A percentile compares a stretch with the other conserved stretches of the same genome.
Conservation (phyloP, 345 rosid genomes). For the Acer yangbiense region DNA sequence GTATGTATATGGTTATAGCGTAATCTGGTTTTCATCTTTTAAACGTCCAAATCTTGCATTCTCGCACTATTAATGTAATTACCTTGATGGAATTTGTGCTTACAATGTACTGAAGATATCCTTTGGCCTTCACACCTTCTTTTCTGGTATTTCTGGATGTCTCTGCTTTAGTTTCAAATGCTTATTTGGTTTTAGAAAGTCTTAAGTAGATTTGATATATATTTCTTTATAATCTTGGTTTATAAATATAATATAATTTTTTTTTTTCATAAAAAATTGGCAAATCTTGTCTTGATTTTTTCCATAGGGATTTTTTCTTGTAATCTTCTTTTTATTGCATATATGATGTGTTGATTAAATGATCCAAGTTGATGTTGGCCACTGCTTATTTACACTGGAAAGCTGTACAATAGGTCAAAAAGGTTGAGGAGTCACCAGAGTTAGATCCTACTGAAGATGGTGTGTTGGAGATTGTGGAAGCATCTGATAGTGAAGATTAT, state of each 20-base stretch:
- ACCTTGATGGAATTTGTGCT: too few species aligned
- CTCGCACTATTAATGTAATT: too few species aligned
- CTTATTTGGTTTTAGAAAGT: neutral
- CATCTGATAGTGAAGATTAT: slow-evolving; percentile 39
- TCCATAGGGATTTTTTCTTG: neutral
- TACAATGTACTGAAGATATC: neutral
- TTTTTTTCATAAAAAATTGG: neutral
- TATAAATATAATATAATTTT: neutral
- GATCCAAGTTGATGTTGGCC: neutral
- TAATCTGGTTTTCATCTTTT: too few species aligned
- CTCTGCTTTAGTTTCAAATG: neutral
- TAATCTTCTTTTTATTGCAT: neutral
- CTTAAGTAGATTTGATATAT: neutral
- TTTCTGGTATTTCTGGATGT: neutral
- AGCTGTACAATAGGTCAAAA: slow-evolving; percentile 58
- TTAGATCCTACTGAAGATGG: slow-evolving; percentile 29
- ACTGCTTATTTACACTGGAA: slow-evolving; percentile 13
- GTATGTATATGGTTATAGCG: neutral
- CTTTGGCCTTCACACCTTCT: neutral
- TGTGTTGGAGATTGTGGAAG: slow-evolving; percentile 43
- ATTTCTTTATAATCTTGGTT: neutral
- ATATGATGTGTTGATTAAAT: neutral
- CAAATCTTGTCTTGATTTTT: neutral
- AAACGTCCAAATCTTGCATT: too few species aligned
- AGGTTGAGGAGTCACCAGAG: slow-evolving; percentile 53